phyloP scores from a whole-genome alignment of 768 basidiomycete genomes.

The Pisolithus microcarpus region DNA sequence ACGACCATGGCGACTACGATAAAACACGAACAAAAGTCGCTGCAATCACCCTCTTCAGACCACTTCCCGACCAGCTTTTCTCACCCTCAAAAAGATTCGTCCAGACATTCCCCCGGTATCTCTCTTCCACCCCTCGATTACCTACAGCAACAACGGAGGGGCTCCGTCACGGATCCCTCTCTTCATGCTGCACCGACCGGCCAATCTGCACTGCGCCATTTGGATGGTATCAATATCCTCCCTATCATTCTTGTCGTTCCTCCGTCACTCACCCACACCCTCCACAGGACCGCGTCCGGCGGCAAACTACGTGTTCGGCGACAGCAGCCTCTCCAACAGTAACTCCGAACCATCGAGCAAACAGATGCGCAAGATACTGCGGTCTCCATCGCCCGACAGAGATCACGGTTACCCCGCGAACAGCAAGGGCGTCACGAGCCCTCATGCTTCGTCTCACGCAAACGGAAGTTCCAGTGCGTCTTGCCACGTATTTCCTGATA shows the following conservation, averaged over 20 bases:
- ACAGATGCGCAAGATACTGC: slow-evolving; percentile 51
- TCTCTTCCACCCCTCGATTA: slow-evolving; percentile 72
- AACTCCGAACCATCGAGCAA: slow-evolving; percentile 32
- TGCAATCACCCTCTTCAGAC: slow-evolving; percentile 4
- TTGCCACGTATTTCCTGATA: slow-evolving; percentile 7
- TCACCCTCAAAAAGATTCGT: slow-evolving; percentile 23
- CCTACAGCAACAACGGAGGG: slow-evolving; percentile 74
- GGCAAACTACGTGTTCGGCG: slow-evolving; percentile 67
- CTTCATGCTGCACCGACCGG: slow-evolving; percentile 51
- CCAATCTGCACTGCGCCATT: slow-evolving; percentile 13
- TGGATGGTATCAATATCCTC: slow-evolving; percentile 17
- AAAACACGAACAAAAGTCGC: slow-evolving; percentile 3
- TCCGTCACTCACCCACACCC: slow-evolving; percentile 23
- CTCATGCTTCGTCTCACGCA: slow-evolving; percentile 9
- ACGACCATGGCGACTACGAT: slow-evolving; percentile 7
- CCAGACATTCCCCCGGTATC: slow-evolving; percentile 46
- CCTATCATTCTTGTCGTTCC: slow-evolving; percentile 1
- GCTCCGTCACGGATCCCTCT: slow-evolving; percentile 79
- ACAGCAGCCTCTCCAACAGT: slow-evolving; percentile 30
- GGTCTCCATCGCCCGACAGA: slow-evolving; percentile 48
- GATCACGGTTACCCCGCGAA: slow-evolving; percentile 16
- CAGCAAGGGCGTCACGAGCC: slow-evolving; percentile 15
- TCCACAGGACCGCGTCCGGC: slow-evolving; percentile 46
- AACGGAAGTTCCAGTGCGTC: slow-evolving; percentile 21
- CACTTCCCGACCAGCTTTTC: slow-evolving; percentile 13